A percentile compares a stretch with the other conserved stretches of the same genome.
These are phyloP conservation scores for Fonsecaea erecta DNA, from an alignment of 2,329 filamentous ascomycete genomes.

Conservation along the genomic window DNA sequence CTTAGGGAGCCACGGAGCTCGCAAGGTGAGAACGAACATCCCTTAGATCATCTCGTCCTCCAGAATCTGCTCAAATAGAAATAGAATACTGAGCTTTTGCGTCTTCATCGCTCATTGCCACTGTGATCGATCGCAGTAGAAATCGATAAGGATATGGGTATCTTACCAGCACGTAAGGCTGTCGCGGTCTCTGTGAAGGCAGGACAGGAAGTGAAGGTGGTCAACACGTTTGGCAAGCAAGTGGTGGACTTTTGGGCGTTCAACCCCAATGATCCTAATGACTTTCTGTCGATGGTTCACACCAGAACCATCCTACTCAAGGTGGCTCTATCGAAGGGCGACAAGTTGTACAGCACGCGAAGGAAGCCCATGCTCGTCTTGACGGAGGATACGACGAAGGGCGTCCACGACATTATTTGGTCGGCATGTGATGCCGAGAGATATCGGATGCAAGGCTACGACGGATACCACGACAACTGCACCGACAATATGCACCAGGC, in stretches of 20 bases:
- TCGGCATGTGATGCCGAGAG: constrained; percentile 48
- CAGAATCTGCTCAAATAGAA: background rate
- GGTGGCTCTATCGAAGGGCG: constrained; percentile 40
- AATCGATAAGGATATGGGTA: constrained; percentile 6
- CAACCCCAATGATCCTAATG: constrained; percentile 40
- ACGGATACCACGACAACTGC: constrained; percentile 48
- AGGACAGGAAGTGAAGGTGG: constrained; percentile 51
- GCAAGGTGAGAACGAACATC: background rate
- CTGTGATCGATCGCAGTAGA: background rate
- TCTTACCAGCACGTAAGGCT: constrained; percentile 51
- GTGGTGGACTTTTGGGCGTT: constrained; percentile 58
- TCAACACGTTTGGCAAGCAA: constrained; percentile 55
- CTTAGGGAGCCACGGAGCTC: background rate
- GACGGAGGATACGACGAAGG: constrained; percentile 45
- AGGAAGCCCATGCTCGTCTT: constrained; percentile 46
- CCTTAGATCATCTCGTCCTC: background rate
- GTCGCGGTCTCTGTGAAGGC: constrained; percentile 46
- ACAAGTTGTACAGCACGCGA: constrained; percentile 46
- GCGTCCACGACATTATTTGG: constrained; percentile 49
- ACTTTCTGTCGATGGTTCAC: constrained; percentile 47
- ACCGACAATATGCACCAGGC: constrained; percentile 47
- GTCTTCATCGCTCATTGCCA: background rate
- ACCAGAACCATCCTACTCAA: constrained; percentile 44
- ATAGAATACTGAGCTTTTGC: background rate
- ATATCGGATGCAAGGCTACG: constrained; percentile 45